These are phyloP conservation scores for Irpex lacteus DNA, from an alignment of 1,284 basidiomycete genomes.

Conservation along the genomic window DNA sequence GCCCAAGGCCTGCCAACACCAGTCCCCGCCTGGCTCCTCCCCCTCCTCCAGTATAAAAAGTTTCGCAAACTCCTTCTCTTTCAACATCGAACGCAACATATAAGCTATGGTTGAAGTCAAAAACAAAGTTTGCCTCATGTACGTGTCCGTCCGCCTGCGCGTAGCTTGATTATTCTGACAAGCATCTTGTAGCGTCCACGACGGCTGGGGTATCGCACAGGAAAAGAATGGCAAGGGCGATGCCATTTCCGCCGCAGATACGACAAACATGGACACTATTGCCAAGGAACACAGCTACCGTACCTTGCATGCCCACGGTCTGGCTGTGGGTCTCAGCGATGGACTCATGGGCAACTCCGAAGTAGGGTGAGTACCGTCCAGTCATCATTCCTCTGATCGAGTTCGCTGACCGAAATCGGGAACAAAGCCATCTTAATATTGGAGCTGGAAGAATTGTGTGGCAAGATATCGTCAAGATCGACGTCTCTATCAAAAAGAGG, in stretches of 20 bases:
- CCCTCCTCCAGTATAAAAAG: background rate
- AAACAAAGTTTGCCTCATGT: constrained; percentile 92
- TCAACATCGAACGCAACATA: background rate
- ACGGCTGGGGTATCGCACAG: constrained; percentile 85
- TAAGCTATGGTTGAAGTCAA: constrained; percentile 51
- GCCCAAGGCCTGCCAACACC: background rate
- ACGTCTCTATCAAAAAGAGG: constrained; percentile 84
- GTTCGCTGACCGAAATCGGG: constrained; percentile 6
- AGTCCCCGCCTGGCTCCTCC: background rate
- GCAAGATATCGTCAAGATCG: constrained; percentile 94
- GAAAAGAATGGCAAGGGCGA: constrained; percentile 75
- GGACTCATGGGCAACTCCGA: constrained; percentile 96
- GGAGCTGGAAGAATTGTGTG: constrained; percentile 91
- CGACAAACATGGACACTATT: constrained; percentile 86
- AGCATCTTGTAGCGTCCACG: constrained; percentile 69
- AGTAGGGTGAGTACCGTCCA: constrained; percentile 62
- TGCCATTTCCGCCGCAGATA: constrained; percentile 80
- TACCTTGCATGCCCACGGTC: constrained; percentile 78
- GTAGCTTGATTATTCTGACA: background rate
- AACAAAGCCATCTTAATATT: constrained; percentile 80
- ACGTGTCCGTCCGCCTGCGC: constrained; percentile 22
- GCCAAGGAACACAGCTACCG: constrained; percentile 74
- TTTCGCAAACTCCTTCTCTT: background rate
- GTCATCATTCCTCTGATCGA: constrained; percentile 24
- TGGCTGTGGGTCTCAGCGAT: constrained; percentile 85